Percentiles rank a stretch among this genome's conserved stretches.
Evolutionary conservation across 495 filamentous ascomycete species (phyloP).

Genomic region (Neurospora cerealis): DNA sequence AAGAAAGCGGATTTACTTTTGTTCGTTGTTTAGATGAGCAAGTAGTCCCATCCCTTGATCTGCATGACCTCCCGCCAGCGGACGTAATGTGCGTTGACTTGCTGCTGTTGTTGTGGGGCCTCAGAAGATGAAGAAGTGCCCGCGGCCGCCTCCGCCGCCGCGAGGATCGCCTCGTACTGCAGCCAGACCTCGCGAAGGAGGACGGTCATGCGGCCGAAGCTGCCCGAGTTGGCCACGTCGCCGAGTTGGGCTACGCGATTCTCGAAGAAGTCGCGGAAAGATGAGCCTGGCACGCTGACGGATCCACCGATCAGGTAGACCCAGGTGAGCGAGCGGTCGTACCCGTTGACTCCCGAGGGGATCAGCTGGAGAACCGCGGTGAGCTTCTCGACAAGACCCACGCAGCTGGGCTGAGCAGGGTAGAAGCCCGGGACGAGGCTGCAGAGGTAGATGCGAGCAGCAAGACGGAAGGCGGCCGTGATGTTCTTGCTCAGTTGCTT

Average conservation of each 20-base stretch:
- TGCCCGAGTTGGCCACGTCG: conserved; percentile 63
- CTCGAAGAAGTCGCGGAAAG: conserved; percentile 66
- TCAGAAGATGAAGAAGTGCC: conserved; percentile 19
- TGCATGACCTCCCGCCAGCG: conserved; percentile 95
- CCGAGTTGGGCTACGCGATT: conserved; percentile 62
- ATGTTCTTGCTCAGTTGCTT: conserved; percentile 78
- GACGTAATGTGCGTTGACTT: conserved; percentile 39
- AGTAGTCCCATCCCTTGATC: conserved; percentile 82
- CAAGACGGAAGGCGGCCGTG: conserved; percentile 79
- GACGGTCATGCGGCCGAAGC: conserved; percentile 72
- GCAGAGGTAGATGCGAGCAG: conserved; percentile 91
- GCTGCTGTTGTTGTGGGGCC: conserved; percentile 32
- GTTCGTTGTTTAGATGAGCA: conserved; percentile 58
- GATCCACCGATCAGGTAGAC: conserved; percentile 79
- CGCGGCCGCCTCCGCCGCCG: conserved; percentile 29
- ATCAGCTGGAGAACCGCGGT: conserved; percentile 63
- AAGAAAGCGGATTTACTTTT: conserved; percentile 14
- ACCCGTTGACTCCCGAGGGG: conserved; percentile 69
- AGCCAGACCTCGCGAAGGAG: conserved; percentile 79
- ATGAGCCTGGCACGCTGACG: conserved; percentile 54
- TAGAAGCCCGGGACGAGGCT: conserved; percentile 82
- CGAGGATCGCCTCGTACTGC: conserved; percentile 44
- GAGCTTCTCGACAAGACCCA: conserved; percentile 65
- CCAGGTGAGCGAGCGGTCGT: conserved; percentile 87
- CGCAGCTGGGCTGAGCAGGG: conserved; percentile 55